A percentile compares a stretch with the other conserved stretches of the same genome.
phyloP scores from a whole-genome alignment of 257 asterid genomes.

The Lavandula angustifolia region DNA sequence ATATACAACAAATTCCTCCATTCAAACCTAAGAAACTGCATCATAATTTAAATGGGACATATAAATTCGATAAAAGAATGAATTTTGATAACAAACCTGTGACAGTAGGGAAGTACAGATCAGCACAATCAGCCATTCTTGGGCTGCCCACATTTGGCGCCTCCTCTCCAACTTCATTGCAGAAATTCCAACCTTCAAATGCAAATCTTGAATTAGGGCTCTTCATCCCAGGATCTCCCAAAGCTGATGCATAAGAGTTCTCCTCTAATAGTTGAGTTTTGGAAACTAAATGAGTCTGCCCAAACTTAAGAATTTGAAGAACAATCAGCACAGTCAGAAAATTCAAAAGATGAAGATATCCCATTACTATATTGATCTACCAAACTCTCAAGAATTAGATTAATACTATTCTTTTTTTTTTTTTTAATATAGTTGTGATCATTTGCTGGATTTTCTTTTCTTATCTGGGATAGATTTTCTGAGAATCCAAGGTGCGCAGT shows the following conservation, averaged over 20 bases:
- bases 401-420: neutral
- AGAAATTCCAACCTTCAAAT: conserved; percentile 90
- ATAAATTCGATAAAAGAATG: neutral
- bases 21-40: neutral
- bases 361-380: conserved; percentile 26
- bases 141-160: conserved; percentile 85
- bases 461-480: neutral
- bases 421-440: neutral
- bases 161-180: conserved; percentile 82
- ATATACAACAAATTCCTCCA: conserved; percentile 4
- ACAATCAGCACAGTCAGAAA: conserved; percentile 1
- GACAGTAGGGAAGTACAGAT: conserved; percentile 46
- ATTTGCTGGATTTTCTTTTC: neutral
- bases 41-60: neutral
- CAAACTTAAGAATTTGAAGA: conserved; percentile 22
- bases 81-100: conserved; percentile 42
- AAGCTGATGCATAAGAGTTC: conserved; percentile 49
- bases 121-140: conserved; percentile 84
- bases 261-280: conserved; percentile 22
- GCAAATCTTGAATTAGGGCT: conserved; percentile 82
- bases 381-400: neutral
- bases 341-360: conserved; percentile 9
- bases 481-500: conserved; percentile 26
- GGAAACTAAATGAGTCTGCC: conserved; percentile 31
- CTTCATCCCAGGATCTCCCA: conserved; percentile 87